Evolutionary conservation across 2,329 filamentous ascomycete genomes (phyloP).

Genomic region (Thyridium curvatum): DNA sequence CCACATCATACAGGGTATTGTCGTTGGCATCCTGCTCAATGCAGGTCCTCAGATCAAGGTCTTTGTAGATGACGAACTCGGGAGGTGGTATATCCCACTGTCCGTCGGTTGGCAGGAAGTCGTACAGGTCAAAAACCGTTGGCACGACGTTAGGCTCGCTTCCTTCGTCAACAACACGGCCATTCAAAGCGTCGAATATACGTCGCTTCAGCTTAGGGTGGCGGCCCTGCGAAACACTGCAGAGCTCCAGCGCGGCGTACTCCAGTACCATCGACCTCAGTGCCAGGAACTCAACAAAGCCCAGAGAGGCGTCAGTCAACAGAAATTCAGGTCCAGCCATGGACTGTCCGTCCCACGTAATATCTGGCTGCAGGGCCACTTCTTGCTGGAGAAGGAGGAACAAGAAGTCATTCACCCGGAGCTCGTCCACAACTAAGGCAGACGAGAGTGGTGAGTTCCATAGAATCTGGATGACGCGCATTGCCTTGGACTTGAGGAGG

Average conservation of each 20-base stretch:
- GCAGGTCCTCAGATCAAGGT: conserved; percentile 63
- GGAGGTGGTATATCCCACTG: conserved; percentile 47
- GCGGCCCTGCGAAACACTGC: conserved; percentile 64
- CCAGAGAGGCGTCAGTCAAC: conserved; percentile 57
- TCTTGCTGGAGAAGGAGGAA: conserved; percentile 70
- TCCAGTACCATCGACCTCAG: conserved; percentile 74
- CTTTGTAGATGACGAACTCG: conserved; percentile 52
- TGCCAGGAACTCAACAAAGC: conserved; percentile 71
- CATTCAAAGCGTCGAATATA: conserved; percentile 69
- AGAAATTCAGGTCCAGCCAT: conserved; percentile 61
- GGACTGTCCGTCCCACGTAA: conserved; percentile 67
- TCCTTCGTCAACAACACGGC: conserved; percentile 61
- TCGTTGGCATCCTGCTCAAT: conserved; percentile 48
- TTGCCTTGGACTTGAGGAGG: conserved; percentile 59
- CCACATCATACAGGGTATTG: conserved; percentile 58
- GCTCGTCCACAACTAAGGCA: conserved; percentile 66
- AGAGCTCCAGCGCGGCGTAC: conserved; percentile 81
- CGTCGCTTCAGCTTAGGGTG: conserved; percentile 65
- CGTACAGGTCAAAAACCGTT: conserved; percentile 86
- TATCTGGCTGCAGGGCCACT: conserved; percentile 59
- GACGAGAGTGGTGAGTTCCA: conserved; percentile 81
- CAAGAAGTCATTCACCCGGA: conserved; percentile 75
- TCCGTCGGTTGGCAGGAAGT: conserved; percentile 62
- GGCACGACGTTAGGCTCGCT: conserved; percentile 59
- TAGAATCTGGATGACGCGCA: conserved; percentile 71